Evolutionary conservation across 164 flowering plant species (phyloP).

Genomic region (Magnolia changhungtana): DNA sequence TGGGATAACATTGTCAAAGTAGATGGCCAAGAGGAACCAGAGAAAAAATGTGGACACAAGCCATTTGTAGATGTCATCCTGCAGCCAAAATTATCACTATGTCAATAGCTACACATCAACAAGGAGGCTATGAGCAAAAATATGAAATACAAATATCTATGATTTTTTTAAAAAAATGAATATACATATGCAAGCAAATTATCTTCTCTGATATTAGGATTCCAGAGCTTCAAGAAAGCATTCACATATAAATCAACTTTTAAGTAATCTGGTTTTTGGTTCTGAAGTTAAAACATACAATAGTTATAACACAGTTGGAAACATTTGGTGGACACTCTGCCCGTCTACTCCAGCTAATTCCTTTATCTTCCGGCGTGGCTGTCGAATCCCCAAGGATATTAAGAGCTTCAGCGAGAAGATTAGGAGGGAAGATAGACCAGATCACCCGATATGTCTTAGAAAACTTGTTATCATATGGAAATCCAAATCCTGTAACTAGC

Average conservation of each 20-base stretch:
- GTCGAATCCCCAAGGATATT: slow-evolving; percentile 61
- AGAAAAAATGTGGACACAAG: slow-evolving; percentile 56
- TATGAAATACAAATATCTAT: background rate
- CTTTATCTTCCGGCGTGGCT: slow-evolving; percentile 57
- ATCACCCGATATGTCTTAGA: slow-evolving; percentile 27
- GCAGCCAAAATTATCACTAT: slow-evolving; percentile 24
- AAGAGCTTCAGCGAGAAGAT: slow-evolving; percentile 68
- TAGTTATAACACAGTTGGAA: slow-evolving; percentile 57
- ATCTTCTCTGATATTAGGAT: background rate
- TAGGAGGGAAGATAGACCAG: slow-evolving; percentile 94
- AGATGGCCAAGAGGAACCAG: slow-evolving; percentile 86
- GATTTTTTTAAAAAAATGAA: background rate
- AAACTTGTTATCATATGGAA: slow-evolving; percentile 48
- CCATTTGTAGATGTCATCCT: slow-evolving; percentile 81
- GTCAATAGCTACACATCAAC: slow-evolving; percentile 6
- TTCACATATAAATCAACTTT: background rate
- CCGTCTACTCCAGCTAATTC: slow-evolving; percentile 77
- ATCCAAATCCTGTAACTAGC: slow-evolving; percentile 79
- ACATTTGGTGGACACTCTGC: slow-evolving; percentile 54
- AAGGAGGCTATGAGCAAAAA: background rate
- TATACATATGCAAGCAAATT: background rate
- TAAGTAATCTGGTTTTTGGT: background rate
- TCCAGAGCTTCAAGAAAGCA: background rate
- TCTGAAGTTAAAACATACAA: slow-evolving; percentile 44
- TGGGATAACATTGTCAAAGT: slow-evolving; percentile 86